Evolutionary conservation across 2,329 filamentous ascomycete genomes (phyloP), one percentile per base, ranked within the genome.

Genomic region (Sporothrix dimorphospora): DNA sequence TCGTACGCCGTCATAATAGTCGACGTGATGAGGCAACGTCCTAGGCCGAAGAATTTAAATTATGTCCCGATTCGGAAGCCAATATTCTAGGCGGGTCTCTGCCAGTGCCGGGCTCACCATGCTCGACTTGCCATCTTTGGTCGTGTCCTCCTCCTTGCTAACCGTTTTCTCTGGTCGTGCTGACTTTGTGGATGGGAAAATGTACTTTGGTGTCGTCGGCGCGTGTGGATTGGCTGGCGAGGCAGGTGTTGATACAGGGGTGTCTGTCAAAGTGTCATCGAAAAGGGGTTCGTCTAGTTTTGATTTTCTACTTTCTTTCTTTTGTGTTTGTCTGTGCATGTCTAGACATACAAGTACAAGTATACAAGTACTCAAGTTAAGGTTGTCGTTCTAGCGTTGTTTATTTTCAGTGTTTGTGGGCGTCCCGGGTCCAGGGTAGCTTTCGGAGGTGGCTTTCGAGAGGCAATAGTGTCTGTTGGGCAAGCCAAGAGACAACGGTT

Each of bases 261-360:
- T 27, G 24, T 30, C 6, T 12, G 16, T 16, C 8, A 24, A 47
- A 19, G 45, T 47, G 45, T 34, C 45, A 16, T 55, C 53, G 9
- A 55, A 55, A 55, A 55, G 24, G 53, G 53, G 53, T 11, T 55
- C 53, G 53, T 53, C 51, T 53, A 9, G 51, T 27, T 53, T 53
- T 53, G 6, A 8, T 51, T 19, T 8, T 55, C 53, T 4, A 16
- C 19, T 30, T 27, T 4, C 12, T 30, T 55, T 30, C 21, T 55
- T 55, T 55, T 16, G n/a, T n/a, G n/a, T 30, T 34, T 6, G 30
- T 34, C 30, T 34, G 30, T 34, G 30, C n/a, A n/a, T n/a, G n/a
- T n/a, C n/a, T n/a, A n/a, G n/a, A n/a, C n/a, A n/a, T n/a, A n/a
- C n/a, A n/a, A n/a, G n/a, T n/a, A n/a, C n/a, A n/a, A n/a, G n/a